Base-by-base conservation (phyloP, 2,329 filamentous ascomycete species). In the Zasmidium citrigriseum region DNA sequence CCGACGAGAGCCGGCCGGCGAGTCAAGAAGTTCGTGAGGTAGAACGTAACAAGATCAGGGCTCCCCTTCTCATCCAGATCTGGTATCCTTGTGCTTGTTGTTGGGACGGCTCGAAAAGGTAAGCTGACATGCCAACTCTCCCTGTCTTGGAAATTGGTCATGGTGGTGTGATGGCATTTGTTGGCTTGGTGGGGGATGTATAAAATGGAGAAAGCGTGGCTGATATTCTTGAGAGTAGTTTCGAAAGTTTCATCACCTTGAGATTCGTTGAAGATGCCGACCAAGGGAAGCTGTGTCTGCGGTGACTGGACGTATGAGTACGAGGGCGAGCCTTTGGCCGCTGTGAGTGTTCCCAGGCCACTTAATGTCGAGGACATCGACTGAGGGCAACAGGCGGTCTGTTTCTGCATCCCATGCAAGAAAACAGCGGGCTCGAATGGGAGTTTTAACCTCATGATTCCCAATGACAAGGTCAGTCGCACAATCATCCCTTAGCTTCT, bases 281-380 rank as follows among this genome's bases (percentile, higher is more conserved):
- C 25, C 18, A 65, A 64, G 45, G 63, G 63, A 57, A 64, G 62
- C 57, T 66, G 64, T 49, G 62, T 70, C 24, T 75, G 73, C 57
- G 73, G 72, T 16, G 69, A 72, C n/a, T 70, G 71, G 52, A 68
- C 66, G 16, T 75, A 74, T 57, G 64, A 73, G 54, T 70, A 72
- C 49, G 62, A 66, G 4, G 70, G 70, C 22, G 70, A 72, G 44
- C 68, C 73, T 41, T 51, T 48, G 11, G 65, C 57, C 11, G 64
- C 67, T 16, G 67, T 70, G 51, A 56, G 67, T 64, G 16, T 29
- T 20, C 5, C 14, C 12, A 25, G 4, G 22, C 25, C 24, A 49
- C 46, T 4, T 25, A 22, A 16, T 45, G 49, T 12, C 20, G 16
- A 25, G 16, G 46, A 53, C 23, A 58, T 46, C 2, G 14, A 11